Percentiles rank a stretch among this genome's conserved stretches.
Evolutionary conservation across 2,329 filamentous ascomycete species (phyloP).

Genomic region (Calonectria pteridis): DNA sequence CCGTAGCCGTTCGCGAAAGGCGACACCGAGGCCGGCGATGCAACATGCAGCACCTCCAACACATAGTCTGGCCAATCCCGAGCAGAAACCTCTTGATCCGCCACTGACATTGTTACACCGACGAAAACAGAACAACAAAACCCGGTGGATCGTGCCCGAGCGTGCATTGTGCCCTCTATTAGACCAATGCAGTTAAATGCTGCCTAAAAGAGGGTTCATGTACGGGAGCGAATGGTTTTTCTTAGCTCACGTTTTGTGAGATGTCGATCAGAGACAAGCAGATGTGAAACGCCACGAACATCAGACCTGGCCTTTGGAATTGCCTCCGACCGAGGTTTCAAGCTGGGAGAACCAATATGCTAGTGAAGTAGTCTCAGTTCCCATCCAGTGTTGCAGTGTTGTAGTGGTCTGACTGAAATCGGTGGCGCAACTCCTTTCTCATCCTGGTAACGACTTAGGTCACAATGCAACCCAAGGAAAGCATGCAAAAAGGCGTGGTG

Average conservation of each 20-base stretch:
- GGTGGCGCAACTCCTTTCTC: neutral
- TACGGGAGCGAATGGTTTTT: neutral
- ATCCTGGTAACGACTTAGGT: neutral
- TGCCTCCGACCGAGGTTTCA: neutral
- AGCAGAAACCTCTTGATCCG: neutral
- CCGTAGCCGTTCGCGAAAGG: neutral
- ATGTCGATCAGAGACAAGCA: neutral
- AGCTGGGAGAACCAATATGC: neutral
- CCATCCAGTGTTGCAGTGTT: neutral
- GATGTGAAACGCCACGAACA: neutral
- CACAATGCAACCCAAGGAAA: neutral
- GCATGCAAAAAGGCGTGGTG: conserved; percentile 9
- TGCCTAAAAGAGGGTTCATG: conserved; percentile 6
- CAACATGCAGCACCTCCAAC: neutral
- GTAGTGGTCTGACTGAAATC: neutral
- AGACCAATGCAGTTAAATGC: neutral
- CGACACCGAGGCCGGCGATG: neutral
- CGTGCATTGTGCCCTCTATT: neutral
- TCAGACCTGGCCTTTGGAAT: neutral
- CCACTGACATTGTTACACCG: neutral
- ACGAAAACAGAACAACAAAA: neutral
- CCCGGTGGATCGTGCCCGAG: neutral
- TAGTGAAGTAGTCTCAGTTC: neutral
- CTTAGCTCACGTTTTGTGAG: neutral
- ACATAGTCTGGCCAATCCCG: conserved; percentile 13